Conservation (phyloP, 2,329 filamentous ascomycete species). For the Trichoderma oligosporum region DNA sequence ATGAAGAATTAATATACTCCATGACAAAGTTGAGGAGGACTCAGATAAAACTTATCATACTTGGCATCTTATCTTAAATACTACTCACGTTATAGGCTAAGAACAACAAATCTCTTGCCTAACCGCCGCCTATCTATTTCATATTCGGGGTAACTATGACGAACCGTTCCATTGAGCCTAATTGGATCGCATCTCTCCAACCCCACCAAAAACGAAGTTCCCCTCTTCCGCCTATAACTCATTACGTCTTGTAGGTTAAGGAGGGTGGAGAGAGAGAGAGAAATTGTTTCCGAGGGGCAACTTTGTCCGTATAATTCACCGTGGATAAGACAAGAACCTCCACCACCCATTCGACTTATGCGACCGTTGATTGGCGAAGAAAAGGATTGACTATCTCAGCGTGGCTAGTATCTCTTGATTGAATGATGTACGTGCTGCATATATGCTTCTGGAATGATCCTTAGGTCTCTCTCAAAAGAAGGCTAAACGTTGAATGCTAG, state of each 20-base stretch:
- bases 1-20: too few relatives aligned
- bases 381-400: neutral
- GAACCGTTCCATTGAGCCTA: slow-evolving; percentile 10
- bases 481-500: neutral
- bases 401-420: neutral
- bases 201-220: slow-evolving; percentile 6
- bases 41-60: too few relatives aligned
- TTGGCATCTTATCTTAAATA: neutral
- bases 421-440: neutral
- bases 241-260: too few relatives aligned
- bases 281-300: slow-evolving; percentile 15
- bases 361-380: slow-evolving; percentile 9
- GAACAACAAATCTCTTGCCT: neutral
- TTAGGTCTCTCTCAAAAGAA: neutral
- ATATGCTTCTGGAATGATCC: too few relatives aligned
- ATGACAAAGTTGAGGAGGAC: too few relatives aligned
- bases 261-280: neutral
- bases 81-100: too few relatives aligned
- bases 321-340: neutral
- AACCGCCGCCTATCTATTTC: neutral
- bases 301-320: slow-evolving; percentile 13
- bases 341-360: neutral
- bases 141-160: slow-evolving; percentile 10
- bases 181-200: slow-evolving; percentile 12
- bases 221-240: neutral